A percentile compares a stretch with the other conserved stretches of the same genome.
Conservation (phyloP, 305 asterid genomes). For the Rubia occidens region DNA sequence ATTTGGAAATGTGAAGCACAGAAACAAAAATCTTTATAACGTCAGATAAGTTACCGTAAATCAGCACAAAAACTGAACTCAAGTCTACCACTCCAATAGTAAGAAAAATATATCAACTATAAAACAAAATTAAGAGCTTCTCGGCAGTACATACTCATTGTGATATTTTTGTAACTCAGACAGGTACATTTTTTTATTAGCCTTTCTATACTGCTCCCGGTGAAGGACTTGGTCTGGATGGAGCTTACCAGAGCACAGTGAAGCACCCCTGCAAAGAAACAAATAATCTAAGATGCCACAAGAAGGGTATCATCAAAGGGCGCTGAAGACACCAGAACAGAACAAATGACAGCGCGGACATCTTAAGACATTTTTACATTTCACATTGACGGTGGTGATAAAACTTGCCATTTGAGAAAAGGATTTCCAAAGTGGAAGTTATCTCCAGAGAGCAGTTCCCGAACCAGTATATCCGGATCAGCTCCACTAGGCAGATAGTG, state of each 20-base stretch:
- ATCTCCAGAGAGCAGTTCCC: constrained; percentile 63
- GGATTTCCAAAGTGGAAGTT: constrained; percentile 85
- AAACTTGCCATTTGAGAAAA: constrained; percentile 62
- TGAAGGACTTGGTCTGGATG: constrained; percentile 72
- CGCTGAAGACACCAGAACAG: neutral
- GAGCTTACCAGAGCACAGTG: constrained; percentile 65
- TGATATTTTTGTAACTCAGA: constrained; percentile 62
- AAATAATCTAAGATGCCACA: constrained; percentile 7
- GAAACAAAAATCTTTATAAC: neutral
- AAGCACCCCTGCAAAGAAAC: constrained; percentile 57
- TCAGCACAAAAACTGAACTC: neutral
- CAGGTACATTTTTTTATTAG: constrained; percentile 53
- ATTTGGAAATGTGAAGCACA: neutral
- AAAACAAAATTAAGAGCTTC: constrained; percentile 5
- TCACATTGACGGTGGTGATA: constrained; percentile 16
- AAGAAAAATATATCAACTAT: neutral
- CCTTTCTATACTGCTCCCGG: constrained; percentile 46
- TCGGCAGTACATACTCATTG: constrained; percentile 39
- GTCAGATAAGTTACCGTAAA: neutral
- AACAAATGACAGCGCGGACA: neutral
- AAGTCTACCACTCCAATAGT: neutral
- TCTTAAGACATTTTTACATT: neutral
- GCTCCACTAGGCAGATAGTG: constrained; percentile 60
- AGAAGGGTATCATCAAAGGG: neutral
- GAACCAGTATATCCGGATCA: constrained; percentile 46